Conservation (phyloP, 495 filamentous ascomycete genomes). For the Lophiotrema nucula region DNA sequence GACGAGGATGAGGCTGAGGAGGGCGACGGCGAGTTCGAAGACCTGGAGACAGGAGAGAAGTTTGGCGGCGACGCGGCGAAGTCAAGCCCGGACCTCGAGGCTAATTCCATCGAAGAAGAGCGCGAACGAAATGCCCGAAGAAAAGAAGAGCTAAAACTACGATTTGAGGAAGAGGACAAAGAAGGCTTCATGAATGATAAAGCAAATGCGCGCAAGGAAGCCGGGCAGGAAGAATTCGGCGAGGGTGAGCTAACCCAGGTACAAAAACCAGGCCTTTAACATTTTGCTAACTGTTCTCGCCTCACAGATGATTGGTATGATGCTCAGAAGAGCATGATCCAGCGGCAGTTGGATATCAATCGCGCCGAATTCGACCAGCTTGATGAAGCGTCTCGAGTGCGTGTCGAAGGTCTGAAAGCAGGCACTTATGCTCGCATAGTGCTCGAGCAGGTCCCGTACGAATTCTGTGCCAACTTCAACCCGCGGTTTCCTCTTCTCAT, state of each 20-base stretch:
- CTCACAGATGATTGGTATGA: slow-evolving; percentile 99
- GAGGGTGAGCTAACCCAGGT: too few species aligned
- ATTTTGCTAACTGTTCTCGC: too few species aligned
- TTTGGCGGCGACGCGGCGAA: slow-evolving; percentile 50
- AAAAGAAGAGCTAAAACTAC: slow-evolving; percentile 90
- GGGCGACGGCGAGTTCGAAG: slow-evolving; percentile 87
- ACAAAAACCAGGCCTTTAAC: too few species aligned
- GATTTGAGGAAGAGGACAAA: slow-evolving; percentile 95
- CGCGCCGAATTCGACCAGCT: slow-evolving; percentile 83
- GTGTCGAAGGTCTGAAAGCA: slow-evolving; percentile 87
- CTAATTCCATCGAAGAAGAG: slow-evolving; percentile 68
- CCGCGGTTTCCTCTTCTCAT: slow-evolving; percentile 82
- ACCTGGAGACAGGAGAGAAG: slow-evolving; percentile 75
- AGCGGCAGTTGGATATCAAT: slow-evolving; percentile 95
- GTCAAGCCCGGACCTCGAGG: slow-evolving; percentile 39
- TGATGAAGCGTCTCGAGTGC: slow-evolving; percentile 72
- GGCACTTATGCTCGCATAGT: slow-evolving; percentile 91
- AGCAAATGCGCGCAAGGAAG: slow-evolving; percentile 63
- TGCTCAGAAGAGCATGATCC: slow-evolving; percentile 86
- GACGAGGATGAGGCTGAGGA: slow-evolving; percentile 51
- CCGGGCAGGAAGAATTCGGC: slow-evolving; percentile 69
- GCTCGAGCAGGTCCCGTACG: slow-evolving; percentile 80
- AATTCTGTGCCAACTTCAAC: slow-evolving; percentile 87
- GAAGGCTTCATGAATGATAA: slow-evolving; percentile 90
- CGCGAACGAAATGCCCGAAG: slow-evolving; percentile 84